Conservation (phyloP, 495 filamentous ascomycete species). For the Podospora pseudopauciseta region DNA sequence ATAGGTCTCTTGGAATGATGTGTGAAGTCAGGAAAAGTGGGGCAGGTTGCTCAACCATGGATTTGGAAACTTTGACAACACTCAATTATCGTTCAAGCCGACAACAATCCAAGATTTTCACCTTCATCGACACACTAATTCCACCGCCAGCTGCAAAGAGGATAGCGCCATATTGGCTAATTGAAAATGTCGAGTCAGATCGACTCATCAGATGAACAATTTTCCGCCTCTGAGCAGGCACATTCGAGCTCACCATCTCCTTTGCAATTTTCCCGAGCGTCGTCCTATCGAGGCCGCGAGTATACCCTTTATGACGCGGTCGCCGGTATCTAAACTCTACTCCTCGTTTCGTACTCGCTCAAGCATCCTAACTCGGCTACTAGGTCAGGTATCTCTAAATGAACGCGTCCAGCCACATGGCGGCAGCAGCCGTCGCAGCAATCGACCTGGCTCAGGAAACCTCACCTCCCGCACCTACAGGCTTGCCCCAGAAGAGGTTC, state of each 20-base stretch:
- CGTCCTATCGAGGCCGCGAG: constrained; percentile 26
- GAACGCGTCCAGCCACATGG: constrained; percentile 15
- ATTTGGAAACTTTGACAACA: not conserved
- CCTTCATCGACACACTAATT: no score
- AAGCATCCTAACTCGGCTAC: not conserved
- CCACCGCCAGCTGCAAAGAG: no score
- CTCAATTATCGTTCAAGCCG: not conserved
- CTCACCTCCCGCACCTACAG: constrained; percentile 46
- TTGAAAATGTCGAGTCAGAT: not conserved
- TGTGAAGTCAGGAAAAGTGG: not conserved
- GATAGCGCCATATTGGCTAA: no score
- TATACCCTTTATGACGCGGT: constrained; percentile 75
- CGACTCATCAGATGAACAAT: not conserved
- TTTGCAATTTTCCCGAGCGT: not conserved
- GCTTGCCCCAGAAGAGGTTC: constrained; percentile 68
- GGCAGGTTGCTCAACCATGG: not conserved
- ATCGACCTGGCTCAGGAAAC: constrained; percentile 37
- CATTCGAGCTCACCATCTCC: not conserved
- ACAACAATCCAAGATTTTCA: not conserved
- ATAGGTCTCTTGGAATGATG: not conserved
- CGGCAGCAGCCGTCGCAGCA: constrained; percentile 15
- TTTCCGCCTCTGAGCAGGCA: not conserved
- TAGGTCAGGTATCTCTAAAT: constrained; percentile 46
- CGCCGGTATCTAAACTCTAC: constrained; percentile 52
- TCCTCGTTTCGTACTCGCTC: not conserved